phyloP scores from a whole-genome alignment of 306 rosid genomes.

The Datisca glomerata region DNA sequence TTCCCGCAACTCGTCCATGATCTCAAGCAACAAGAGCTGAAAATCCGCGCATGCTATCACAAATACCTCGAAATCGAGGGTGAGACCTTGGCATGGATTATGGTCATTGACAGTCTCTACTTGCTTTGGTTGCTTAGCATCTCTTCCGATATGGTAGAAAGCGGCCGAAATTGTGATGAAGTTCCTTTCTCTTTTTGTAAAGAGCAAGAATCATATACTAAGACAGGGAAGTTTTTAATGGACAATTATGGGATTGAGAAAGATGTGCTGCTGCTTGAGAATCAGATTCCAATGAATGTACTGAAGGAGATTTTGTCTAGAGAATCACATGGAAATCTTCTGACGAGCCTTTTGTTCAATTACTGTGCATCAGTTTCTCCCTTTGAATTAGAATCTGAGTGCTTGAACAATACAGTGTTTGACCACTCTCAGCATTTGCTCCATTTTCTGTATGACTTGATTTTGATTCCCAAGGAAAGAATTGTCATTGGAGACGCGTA shows the following conservation, averaged over 20 bases:
- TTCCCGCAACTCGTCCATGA: not conserved
- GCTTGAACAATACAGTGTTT: not conserved
- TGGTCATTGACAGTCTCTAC: conserved; percentile 4
- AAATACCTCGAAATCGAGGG: not conserved
- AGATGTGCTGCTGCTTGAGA: conserved; percentile 4
- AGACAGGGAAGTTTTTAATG: not conserved
- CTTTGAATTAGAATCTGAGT: not conserved
- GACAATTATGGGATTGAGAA: not conserved
- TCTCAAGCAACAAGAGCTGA: not conserved
- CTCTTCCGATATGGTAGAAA: not conserved
- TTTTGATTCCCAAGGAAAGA: not conserved
- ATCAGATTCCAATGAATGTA: conserved; percentile 7
- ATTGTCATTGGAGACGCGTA: not conserved
- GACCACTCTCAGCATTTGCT: conserved; percentile 5
- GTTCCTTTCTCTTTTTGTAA: conserved; percentile 1
- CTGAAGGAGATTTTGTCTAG: conserved; percentile 2
- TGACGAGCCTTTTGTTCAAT: not conserved
- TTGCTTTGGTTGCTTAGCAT: conserved; percentile 3
- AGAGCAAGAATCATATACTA: not conserved
- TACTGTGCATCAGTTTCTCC: not conserved
- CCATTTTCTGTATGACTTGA: conserved; percentile 4
- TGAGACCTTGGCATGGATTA: not conserved
- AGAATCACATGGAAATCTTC: not conserved
- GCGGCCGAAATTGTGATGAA: not conserved
- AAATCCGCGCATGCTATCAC: conserved; percentile 2